Conservation (phyloP, 2,329 filamentous ascomycete species). For the Tolypocladium paradoxum region DNA sequence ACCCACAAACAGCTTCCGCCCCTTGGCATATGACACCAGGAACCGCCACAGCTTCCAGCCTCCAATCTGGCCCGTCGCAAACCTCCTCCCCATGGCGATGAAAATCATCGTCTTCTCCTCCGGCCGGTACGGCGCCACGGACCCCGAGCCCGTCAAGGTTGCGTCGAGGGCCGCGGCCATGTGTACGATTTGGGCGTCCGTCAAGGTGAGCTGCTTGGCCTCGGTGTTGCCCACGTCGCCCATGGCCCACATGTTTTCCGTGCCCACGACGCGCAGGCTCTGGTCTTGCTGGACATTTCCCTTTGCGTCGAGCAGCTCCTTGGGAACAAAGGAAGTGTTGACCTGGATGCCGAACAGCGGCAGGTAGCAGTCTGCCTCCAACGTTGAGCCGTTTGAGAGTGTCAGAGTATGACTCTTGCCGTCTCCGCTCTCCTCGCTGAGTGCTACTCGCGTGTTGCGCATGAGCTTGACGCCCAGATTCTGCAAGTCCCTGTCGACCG, state of each 20-base stretch:
- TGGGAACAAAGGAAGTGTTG: constrained; percentile 31
- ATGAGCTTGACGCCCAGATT: constrained; percentile 18
- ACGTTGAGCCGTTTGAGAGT: constrained; percentile 18
- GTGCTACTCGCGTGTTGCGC: constrained; percentile 16
- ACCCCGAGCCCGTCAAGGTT: constrained; percentile 8
- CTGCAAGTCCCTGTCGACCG: constrained; percentile 11
- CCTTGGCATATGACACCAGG: constrained; percentile 21
- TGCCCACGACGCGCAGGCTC: constrained; percentile 18
- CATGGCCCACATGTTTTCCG: constrained; percentile 29
- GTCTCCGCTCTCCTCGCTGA: constrained; percentile 2
- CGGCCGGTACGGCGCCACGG: constrained; percentile 9
- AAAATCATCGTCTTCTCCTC: constrained; percentile 17
- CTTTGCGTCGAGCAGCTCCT: constrained; percentile 16
- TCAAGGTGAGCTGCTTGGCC: constrained; percentile 23
- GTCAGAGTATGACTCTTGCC: constrained; percentile 11
- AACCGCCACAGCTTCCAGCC: constrained; percentile 21
- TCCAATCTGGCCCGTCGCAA: constrained; percentile 21
- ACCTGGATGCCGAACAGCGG: constrained; percentile 31
- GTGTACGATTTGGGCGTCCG: constrained; percentile 21
- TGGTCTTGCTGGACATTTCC: constrained; percentile 23
- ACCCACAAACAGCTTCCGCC: constrained; percentile 20
- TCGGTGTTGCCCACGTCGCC: constrained; percentile 32
- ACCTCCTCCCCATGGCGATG: constrained; percentile 14
- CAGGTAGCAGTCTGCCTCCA: constrained; percentile 28
- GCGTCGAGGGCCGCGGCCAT: constrained; percentile 19